Base-by-base conservation (phyloP, 495 filamentous ascomycete genomes). In the Aspergillus carlsbadensis region DNA sequence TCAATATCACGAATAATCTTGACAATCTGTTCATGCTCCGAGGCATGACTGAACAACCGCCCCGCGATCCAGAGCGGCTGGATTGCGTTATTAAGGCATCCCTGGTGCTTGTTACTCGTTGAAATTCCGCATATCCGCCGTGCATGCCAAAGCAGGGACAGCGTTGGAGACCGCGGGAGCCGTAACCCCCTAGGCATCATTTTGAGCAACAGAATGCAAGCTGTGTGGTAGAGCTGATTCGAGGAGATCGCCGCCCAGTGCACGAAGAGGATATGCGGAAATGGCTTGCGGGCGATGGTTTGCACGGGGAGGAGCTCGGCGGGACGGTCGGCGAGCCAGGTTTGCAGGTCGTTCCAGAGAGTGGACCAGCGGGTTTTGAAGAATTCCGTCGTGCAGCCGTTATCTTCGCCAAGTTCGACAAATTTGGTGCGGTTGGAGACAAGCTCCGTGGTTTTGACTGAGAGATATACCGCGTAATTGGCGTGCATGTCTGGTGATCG, bases 41-140 rank as follows among this genome's bases (percentile, higher is more conserved):
- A 70, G 6, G 56, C 55, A 56, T 81, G 75, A 37, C 70, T 80
- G 45, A 80, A 70, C 0, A 78, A 54, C 21, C 65, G 67, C 5
- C 76, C 78, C 1, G 78, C 78, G 50, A 81, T 73, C 71, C 72
- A 79, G 5, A 79, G 63, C 2, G 78, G 76, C 54, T 79, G 78
- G 14, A 81, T 74, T 5, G 75, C 71, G 56, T 80, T 80, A 39
- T 74, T 80, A 55, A 77, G 53, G 37, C 76, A 77, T 2, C 76
- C 76, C 14, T 75, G 69, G 47, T 80, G 78, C 8, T 70, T 66
- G 45, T 81, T 81, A 11, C 71, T 69, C 0, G 73, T 52, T 0
- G 78, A 80, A 3, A 79, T 81, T 0, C 76, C 78, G 46, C 76
- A 78, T 24, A 80, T 74, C 0, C 71, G 70, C 33, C 70, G 67